Conservation (phyloP, 140 eudicot species). For the Oenanthe javanica region DNA sequence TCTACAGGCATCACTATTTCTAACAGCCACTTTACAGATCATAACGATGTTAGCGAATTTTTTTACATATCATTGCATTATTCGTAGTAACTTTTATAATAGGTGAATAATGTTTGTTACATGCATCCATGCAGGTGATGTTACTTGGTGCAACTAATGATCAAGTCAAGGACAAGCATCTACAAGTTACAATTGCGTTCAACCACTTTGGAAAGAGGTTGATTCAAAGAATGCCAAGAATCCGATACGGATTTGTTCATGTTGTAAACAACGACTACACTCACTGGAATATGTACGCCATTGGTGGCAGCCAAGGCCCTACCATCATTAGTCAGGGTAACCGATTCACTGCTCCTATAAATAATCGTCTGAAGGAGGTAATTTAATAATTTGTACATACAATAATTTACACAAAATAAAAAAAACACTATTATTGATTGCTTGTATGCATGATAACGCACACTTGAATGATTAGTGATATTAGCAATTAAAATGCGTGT, state of each 20-base stretch:
- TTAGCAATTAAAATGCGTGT: not conserved
- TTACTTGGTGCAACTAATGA: slow-evolving; percentile 59
- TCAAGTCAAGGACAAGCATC: slow-evolving; percentile 30
- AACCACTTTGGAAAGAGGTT: slow-evolving; percentile 67
- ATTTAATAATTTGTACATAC: no score
- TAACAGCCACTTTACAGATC: slow-evolving; percentile 56
- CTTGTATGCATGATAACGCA: no score
- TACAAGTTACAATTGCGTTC: slow-evolving; percentile 63
- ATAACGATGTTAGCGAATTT: slow-evolving; percentile 32
- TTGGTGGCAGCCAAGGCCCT: slow-evolving; percentile 23
- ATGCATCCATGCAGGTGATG: slow-evolving; percentile 32
- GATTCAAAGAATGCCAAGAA: slow-evolving; percentile 64
- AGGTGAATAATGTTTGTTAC: not conserved
- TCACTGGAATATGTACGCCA: slow-evolving; percentile 34
- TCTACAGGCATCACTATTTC: slow-evolving; percentile 74
- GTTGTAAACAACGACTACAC: slow-evolving; percentile 41
- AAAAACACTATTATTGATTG: not conserved
- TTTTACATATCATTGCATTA: not conserved
- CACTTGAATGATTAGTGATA: not conserved
- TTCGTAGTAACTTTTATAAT: not conserved
- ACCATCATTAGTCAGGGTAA: slow-evolving; percentile 13
- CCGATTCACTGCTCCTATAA: slow-evolving; percentile 1
- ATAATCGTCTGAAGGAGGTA: slow-evolving; percentile 3
- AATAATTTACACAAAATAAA: not conserved
- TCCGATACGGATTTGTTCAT: slow-evolving; percentile 52